phyloP scores from a whole-genome alignment of 169 alveolate species.

The Cryptosporidium bovis region DNA sequence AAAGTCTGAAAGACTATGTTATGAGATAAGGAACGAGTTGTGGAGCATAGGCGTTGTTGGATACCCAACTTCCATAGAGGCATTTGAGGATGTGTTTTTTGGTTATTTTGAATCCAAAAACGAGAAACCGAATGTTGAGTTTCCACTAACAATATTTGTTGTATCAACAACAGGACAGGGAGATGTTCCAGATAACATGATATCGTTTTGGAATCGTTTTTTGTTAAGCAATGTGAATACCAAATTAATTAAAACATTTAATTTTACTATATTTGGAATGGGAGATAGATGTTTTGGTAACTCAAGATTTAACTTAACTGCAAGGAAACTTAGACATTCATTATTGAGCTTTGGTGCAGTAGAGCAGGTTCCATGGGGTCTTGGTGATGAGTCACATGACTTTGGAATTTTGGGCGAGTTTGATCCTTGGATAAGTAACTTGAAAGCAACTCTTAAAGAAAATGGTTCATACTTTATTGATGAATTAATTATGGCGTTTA shows the following conservation, averaged over 20 bases:
- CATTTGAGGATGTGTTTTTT: constrained; percentile 44
- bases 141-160: constrained; percentile 49
- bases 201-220: constrained; percentile 64
- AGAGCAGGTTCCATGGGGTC: constrained; percentile 53
- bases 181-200: constrained; percentile 66
- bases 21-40: constrained; percentile 49
- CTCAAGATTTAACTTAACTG: constrained; percentile 55
- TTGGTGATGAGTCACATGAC: constrained; percentile 73
- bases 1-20: constrained; percentile 45
- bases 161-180: constrained; percentile 74
- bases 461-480: not conserved
- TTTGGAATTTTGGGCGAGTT: constrained; percentile 67
- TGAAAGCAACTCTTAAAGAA: not conserved
- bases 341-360: constrained; percentile 40
- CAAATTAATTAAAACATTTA: constrained; percentile 3
- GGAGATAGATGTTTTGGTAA: constrained; percentile 74
- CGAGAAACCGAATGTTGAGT: constrained; percentile 11
- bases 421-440: constrained; percentile 69
- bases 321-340: constrained; percentile 37
- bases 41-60: constrained; percentile 64
- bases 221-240: constrained; percentile 24
- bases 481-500: not conserved
- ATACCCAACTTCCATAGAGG: constrained; percentile 60
- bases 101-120: constrained; percentile 16
- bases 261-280: constrained; percentile 58